Base-by-base conservation (phyloP, 306 rosid species). In the Trifolium dubium region DNA sequence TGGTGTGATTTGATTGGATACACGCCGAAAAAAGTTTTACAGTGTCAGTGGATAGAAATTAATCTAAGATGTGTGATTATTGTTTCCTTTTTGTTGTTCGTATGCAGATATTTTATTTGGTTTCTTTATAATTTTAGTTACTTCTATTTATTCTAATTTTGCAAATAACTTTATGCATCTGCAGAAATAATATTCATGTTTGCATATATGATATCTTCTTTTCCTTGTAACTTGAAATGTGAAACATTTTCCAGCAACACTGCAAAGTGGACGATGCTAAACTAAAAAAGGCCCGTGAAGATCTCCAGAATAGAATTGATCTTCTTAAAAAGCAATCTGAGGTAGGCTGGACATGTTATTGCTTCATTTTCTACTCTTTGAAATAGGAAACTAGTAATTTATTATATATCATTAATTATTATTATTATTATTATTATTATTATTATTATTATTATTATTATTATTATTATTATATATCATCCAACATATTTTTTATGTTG, bases 301-400 rank as follows among this genome's bases (percentile, higher is more conserved):
- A 94, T 83, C 82, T 92, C 64, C 99, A 91, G 77, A 80, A 80
- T 77, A 85, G 82, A 80, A 69, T 92, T 83, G 97, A 94, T 80
- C 82, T 87, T 82, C 90, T 94, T 59, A 86, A 84, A 77, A 92
- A 75, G 86, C 96, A 89, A 79, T 86, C 90, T 76, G 96, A 94
- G 77, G 99, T 94, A 78, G 77, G 93, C 79, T 68, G 53, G 47
- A 37, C 51, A 40, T 66, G 78, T 44, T 77, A 54, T 67, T 72
- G 23, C 68, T 54, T 6, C 72, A 54, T 62, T 72, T 55, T 39
- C 62, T n/a, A 28, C 77, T 71, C 30, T 40, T 50, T 67, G 59
- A 72, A 66, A 32, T n/a, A 37, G 41, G 64, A 70, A 76, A 11
- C 71, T 13, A 53, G 61, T 58, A 37, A 50, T 51, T 46, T 44